Evolutionary conservation across 441 rosid species (phyloP), one percentile per base, ranked within the genome.

Genomic region (Codiaeum variegatum): DNA sequence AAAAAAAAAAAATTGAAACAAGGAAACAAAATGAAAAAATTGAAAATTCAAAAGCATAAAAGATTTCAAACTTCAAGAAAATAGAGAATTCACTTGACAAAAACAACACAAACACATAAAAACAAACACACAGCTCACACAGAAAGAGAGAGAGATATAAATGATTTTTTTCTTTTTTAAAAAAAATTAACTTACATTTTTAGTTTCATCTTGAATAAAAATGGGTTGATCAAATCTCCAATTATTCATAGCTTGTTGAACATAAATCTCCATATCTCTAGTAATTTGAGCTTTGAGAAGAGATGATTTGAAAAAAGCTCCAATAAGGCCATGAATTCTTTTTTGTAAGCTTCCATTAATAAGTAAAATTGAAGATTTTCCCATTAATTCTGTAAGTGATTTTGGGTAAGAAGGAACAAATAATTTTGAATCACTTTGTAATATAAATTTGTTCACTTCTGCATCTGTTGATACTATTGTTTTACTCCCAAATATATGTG

Each of bases 401-500:
- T 89, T 93, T 10, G 99, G 98, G 81, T 92, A 95, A 70, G 83
- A 91, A 11, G 99, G 96, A 61, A 91, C 97, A 67, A 95, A 95
- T 24, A 82, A 32, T 73, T 84, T 89, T 19, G 95, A 80, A 78
- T 91, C 98, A 76, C 98, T 91, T 51, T 91, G 99, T 21, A 95
- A 86, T 73, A 95, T 90, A 59, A 88, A 73, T 78, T 80, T 89
- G 81, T 86, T 95, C 77, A 95, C 92, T 77, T 90, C 97, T 73
- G 91, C 92, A 80, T 95, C 99, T 67, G 97, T 93, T 31, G 99
- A 95, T 16, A 95, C 91, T 3, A 95, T 88, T 1, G 94, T 89
- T 24, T 87, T 86, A 40, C 84, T 85, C 46, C 99, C 98, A 82
- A 92, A 95, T 73, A 95, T 86, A 77, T 95, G 98, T 18, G 99